Conservation (phyloP, 2,329 filamentous ascomycete species). For the Penicillium occitanis region DNA sequence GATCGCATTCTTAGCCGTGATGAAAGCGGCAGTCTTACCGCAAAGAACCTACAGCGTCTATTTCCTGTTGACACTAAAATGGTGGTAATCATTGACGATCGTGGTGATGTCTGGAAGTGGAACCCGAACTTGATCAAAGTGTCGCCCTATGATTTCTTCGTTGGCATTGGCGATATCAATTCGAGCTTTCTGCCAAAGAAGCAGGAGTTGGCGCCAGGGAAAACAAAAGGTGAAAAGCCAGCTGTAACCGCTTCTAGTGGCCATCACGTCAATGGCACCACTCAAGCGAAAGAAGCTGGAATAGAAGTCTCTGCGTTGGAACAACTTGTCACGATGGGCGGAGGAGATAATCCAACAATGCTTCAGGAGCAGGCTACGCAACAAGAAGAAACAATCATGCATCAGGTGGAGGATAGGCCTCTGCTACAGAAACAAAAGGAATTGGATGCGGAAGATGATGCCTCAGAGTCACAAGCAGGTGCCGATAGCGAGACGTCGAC, state of each 20-base stretch:
- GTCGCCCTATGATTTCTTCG: conserved; percentile 94
- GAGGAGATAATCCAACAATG: conserved; percentile 64
- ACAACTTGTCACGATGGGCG: conserved; percentile 73
- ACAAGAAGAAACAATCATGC: conserved; percentile 82
- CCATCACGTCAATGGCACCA: conserved; percentile 37
- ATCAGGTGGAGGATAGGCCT: conserved; percentile 84
- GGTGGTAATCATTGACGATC: conserved; percentile 98
- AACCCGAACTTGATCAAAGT: conserved; percentile 92
- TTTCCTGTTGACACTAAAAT: conserved; percentile 98
- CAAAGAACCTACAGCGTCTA: conserved; percentile 83
- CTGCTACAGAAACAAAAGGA: conserved; percentile 89
- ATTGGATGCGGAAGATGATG: conserved; percentile 79
- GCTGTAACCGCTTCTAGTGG: conserved; percentile 23
- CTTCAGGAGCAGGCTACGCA: conserved; percentile 76
- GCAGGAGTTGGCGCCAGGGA: conserved; percentile 48
- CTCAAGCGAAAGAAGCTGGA: conserved; percentile 26
- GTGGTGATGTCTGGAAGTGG: conserved; percentile 95
- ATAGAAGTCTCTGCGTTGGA: conserved; percentile 62
- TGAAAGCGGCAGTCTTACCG: conserved; percentile 89
- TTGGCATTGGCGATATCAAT: conserved; percentile 97
- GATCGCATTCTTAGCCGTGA: conserved; percentile 95
- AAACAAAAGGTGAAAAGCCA: conserved; percentile 30
- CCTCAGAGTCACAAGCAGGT: conserved; percentile 50
- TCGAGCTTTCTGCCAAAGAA: conserved; percentile 91
- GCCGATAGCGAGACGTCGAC: conserved; percentile 48